Percentiles rank a stretch among this genome's conserved stretches.
These are phyloP conservation scores for Besnoitia besnoiti DNA, from an alignment of 169 alveolate genomes.

Conservation along the genomic window DNA sequence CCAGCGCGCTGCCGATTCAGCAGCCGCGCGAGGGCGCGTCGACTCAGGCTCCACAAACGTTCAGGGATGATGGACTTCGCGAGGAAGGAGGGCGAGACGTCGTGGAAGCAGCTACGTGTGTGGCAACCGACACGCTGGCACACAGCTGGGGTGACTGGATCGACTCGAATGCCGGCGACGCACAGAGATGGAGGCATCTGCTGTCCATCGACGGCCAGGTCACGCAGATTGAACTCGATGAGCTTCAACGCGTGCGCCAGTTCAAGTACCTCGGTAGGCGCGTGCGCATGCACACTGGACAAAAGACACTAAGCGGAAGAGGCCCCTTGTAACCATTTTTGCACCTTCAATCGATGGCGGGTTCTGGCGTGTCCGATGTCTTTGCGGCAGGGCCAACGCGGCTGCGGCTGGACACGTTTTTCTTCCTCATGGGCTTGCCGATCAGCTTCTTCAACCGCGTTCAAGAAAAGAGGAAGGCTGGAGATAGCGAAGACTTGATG, in stretches of 20 bases:
- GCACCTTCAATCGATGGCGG: too few species aligned
- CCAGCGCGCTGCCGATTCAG: not conserved
- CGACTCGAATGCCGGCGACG: not conserved
- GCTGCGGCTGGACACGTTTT: not conserved
- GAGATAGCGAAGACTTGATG: not conserved
- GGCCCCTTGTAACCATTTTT: too few species aligned
- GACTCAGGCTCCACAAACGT: too few species aligned
- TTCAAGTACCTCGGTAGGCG: not conserved
- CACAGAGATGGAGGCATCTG: not conserved
- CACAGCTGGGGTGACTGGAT: not conserved
- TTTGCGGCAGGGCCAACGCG: not conserved
- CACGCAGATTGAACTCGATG: not conserved
- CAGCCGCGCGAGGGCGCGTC: too few species aligned
- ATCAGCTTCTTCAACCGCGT: not conserved
- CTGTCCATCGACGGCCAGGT: slow-evolving; percentile 3
- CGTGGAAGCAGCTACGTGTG: too few species aligned
- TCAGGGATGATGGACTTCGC: too few species aligned
- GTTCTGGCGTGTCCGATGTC: not conserved
- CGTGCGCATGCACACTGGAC: not conserved
- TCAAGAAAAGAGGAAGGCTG: not conserved
- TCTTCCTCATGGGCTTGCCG: slow-evolving; percentile 15
- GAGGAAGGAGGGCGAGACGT: too few species aligned
- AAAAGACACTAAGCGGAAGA: too few species aligned
- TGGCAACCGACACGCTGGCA: not conserved
- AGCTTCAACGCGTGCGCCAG: not conserved